Evolutionary conservation across 164 flowering plant genomes (phyloP).

Genomic region (Malania oleifera): DNA sequence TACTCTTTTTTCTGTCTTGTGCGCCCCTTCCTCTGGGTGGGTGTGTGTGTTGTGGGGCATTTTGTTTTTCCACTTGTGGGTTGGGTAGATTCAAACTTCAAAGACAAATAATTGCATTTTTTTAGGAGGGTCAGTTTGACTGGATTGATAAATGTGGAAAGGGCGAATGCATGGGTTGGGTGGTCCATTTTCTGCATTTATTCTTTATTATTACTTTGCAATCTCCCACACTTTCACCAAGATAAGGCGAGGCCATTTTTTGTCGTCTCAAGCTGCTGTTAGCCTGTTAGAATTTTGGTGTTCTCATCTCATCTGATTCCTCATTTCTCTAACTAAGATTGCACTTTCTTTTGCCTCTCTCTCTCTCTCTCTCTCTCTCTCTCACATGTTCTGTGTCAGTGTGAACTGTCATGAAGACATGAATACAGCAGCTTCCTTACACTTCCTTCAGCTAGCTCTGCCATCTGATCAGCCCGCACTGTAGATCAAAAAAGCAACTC

Average conservation of each 20-base stretch:
- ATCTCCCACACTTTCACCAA: background rate
- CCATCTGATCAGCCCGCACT: background rate
- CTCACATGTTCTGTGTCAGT: background rate
- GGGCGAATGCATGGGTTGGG: background rate
- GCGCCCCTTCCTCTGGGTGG: no score
- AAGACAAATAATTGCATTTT: no score
- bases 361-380: background rate
- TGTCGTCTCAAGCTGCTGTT: no score
- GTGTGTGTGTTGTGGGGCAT: no score
- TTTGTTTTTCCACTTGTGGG: no score
- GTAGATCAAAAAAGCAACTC: no score
- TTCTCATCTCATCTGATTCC: background rate
- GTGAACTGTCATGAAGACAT: no score
- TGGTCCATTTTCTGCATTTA: background rate
- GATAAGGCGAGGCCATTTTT: background rate
- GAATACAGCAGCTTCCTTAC: background rate
- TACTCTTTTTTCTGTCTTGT: no score
- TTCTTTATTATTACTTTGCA: background rate
- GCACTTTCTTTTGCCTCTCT: background rate
- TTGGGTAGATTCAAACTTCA: no score
- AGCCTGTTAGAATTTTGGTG: no score
- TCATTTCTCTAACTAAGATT: background rate
- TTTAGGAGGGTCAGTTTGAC: background rate
- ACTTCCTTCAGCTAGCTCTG: background rate
- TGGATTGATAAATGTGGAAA: background rate